Evolutionary conservation across 352 stramenopile species (phyloP).

Genomic region (Thalassiosira oceanica): DNA sequence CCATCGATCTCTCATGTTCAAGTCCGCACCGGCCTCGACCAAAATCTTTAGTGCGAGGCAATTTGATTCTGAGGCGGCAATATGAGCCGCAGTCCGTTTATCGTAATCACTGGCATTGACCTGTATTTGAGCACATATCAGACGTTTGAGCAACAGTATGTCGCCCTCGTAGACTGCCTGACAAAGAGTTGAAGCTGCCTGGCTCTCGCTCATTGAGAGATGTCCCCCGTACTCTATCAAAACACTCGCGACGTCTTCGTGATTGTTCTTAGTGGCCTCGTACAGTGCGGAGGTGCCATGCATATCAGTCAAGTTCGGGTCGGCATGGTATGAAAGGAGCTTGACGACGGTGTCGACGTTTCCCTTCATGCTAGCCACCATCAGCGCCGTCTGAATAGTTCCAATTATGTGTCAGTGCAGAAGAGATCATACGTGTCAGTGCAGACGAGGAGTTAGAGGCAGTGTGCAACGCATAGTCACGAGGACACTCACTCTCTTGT

Average conservation of each 20-base stretch:
- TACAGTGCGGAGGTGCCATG: conserved; percentile 46
- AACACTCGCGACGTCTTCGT: conserved; percentile 35
- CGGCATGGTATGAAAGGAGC: conserved; percentile 31
- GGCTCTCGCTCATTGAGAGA: conserved; percentile 29
- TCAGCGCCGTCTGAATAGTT: conserved; percentile 54
- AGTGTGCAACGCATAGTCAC: too few relatives aligned
- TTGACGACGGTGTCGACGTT: conserved; percentile 30
- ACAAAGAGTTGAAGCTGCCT: conserved; percentile 33
- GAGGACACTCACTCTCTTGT: too few relatives aligned
- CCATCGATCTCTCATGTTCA: conserved; percentile 49
- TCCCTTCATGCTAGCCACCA: conserved; percentile 53
- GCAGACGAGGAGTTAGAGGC: too few relatives aligned
- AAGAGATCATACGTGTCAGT: too few relatives aligned
- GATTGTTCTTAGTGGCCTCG: conserved; percentile 45
- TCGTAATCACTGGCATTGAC: conserved; percentile 63
- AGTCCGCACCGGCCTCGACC: conserved; percentile 41
- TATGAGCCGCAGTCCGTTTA: conserved; percentile 42
- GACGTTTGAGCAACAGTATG: conserved; percentile 26
- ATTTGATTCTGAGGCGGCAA: conserved; percentile 54
- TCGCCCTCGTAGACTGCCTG: conserved; percentile 56
- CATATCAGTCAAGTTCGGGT: conserved; percentile 50
- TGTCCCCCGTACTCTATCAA: conserved; percentile 29
- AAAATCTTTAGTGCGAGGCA: conserved; percentile 35
- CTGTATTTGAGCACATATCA: conserved; percentile 46
- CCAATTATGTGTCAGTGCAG: too few relatives aligned